These are phyloP conservation scores for Xylariaceae sp. DNA, from an alignment of 2,329 filamentous ascomycete species.

Conservation along the genomic window DNA sequence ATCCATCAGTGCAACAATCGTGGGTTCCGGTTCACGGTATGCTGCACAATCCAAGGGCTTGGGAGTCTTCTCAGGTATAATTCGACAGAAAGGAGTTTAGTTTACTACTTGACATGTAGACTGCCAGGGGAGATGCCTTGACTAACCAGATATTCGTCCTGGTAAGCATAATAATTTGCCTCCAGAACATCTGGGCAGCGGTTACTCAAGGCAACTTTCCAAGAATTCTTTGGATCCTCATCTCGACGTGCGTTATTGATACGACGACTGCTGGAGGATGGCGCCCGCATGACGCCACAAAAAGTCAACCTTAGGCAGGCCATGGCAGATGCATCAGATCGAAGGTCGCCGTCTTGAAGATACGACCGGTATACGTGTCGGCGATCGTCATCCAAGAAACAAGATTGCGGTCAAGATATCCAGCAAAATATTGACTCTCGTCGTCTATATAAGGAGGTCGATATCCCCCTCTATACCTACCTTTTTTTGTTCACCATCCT, in stretches of 20 bases:
- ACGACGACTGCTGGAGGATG: conserved; percentile 14
- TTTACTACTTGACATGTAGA: background rate
- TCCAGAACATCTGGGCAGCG: background rate
- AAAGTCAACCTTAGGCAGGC: background rate
- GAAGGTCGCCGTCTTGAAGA: conserved; percentile 4
- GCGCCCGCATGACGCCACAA: conserved; percentile 24
- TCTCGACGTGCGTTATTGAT: conserved; percentile 10
- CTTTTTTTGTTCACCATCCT: conserved; percentile 18
- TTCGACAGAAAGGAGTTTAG: background rate
- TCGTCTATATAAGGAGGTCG: conserved; percentile 29
- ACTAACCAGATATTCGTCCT: background rate
- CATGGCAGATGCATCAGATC: conserved; percentile 11
- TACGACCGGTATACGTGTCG: background rate
- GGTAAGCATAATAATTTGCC: conserved; percentile 2
- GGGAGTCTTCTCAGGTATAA: no score
- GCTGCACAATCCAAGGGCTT: no score
- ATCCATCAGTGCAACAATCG: no score
- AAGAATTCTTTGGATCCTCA: background rate
- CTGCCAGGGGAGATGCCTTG: background rate
- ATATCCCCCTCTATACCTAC: conserved; percentile 1
- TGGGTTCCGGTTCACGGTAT: no score
- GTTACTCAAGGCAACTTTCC: background rate
- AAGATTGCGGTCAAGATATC: conserved; percentile 13
- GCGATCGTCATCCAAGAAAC: conserved; percentile 17
- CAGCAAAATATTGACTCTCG: background rate